These are phyloP conservation scores for Pterulicium gracile DNA, from an alignment of 1,284 basidiomycete species.

Conservation along the genomic window DNA sequence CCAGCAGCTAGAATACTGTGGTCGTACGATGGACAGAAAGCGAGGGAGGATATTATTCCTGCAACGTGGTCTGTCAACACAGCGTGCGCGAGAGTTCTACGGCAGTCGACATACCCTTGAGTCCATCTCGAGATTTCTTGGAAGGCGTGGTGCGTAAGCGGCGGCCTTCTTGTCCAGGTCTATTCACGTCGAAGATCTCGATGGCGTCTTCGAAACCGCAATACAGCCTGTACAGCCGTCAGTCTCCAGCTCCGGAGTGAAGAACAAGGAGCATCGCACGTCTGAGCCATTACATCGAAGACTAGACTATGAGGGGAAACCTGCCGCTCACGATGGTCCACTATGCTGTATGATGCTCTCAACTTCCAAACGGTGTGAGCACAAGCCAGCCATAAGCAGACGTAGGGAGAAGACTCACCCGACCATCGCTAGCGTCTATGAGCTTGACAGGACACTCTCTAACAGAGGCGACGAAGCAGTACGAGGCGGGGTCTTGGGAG, in stretches of 20 bases:
- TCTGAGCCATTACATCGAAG: conserved; percentile 61
- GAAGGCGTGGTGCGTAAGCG: conserved; percentile 68
- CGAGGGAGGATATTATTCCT: conserved; percentile 80
- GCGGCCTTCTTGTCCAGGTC: conserved; percentile 56
- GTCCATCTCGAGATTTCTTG: conserved; percentile 71
- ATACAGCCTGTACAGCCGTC: conserved; percentile 49
- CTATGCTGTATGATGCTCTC: conserved; percentile 83
- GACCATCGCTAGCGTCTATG: conserved; percentile 66
- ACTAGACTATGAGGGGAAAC: conserved; percentile 76
- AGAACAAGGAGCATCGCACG: conserved; percentile 45
- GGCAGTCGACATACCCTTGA: conserved; percentile 52
- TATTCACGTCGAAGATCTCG: conserved; percentile 74
- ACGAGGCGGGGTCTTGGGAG: conserved; percentile 43
- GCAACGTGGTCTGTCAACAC: neutral
- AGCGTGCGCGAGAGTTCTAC: conserved; percentile 1
- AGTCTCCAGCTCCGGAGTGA: too few species aligned
- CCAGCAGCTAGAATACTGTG: conserved; percentile 70
- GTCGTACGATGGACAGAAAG: conserved; percentile 59
- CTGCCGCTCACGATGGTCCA: conserved; percentile 84
- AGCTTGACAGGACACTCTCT: conserved; percentile 76
- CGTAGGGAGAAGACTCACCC: conserved; percentile 34
- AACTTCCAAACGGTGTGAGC: conserved; percentile 32
- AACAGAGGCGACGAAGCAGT: conserved; percentile 74
- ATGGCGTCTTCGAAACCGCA: conserved; percentile 87
- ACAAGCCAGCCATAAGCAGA: conserved; percentile 3